A percentile compares a stretch with the other conserved stretches of the same genome.
These are phyloP conservation scores for Eucalyptus sp. DNA, from an alignment of 345 rosid genomes.

Conservation along the genomic window DNA sequence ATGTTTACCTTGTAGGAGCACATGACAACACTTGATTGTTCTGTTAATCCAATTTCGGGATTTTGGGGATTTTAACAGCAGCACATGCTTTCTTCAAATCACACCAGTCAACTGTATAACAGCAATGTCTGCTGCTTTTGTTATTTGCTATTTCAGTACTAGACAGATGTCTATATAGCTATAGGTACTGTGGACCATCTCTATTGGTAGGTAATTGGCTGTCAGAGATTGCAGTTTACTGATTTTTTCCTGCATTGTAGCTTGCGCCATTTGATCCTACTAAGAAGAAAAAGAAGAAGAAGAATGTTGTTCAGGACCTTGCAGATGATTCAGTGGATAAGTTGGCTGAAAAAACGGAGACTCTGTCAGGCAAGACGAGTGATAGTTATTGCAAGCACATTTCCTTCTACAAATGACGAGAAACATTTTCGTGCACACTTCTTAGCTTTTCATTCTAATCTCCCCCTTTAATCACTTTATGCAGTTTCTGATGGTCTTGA, in stretches of 20 bases:
- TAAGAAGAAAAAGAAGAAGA: slow-evolving; percentile 98
- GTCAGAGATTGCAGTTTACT: background rate
- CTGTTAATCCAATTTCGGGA: background rate
- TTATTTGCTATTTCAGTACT: background rate
- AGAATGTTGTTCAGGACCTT: slow-evolving; percentile 49
- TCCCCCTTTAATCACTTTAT: background rate
- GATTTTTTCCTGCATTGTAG: slow-evolving; percentile 12
- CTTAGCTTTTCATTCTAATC: background rate
- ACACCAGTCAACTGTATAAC: background rate
- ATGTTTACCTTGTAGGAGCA: background rate
- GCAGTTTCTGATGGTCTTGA: slow-evolving; percentile 79
- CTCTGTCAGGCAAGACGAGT: slow-evolving; percentile 34
- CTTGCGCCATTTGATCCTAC: slow-evolving; percentile 83
- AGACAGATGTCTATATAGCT: background rate
- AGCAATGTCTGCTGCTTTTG: background rate
- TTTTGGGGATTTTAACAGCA: background rate
- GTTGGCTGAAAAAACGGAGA: slow-evolving; percentile 61
- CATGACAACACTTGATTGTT: background rate
- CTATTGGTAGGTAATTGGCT: background rate
- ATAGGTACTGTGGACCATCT: background rate
- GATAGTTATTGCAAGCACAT: background rate
- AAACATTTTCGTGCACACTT: background rate
- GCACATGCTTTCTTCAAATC: background rate
- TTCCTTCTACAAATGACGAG: background rate
- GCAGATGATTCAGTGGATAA: slow-evolving; percentile 55